Conservation (phyloP, 106 monocot genomes). For the Acanthochlamys bracteata region DNA sequence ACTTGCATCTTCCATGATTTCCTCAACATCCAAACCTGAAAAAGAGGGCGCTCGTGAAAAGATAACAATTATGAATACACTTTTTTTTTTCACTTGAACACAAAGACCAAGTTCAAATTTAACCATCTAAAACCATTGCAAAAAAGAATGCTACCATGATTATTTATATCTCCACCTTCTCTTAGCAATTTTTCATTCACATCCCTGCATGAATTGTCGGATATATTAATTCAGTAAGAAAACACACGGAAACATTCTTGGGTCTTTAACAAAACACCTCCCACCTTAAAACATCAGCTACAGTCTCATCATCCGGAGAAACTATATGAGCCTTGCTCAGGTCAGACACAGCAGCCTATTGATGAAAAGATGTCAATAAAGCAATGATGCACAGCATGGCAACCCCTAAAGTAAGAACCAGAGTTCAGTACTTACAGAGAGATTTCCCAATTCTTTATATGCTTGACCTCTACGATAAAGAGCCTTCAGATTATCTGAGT, state of each 20-base stretch:
- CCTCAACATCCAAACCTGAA: constrained; percentile 76
- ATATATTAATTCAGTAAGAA: background rate
- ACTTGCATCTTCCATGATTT: constrained; percentile 54
- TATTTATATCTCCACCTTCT: constrained; percentile 16
- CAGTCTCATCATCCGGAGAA: constrained; percentile 94
- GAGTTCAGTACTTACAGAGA: constrained; percentile 39
- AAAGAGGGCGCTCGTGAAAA: background rate
- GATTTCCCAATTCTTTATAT: constrained; percentile 78
- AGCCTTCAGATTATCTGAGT: constrained; percentile 82
- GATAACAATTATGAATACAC: too few species aligned
- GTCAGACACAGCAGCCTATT: constrained; percentile 75
- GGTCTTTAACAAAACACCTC: background rate
- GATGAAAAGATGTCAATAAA: background rate
- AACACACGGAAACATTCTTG: background rate
- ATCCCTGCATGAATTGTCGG: constrained; percentile 45
- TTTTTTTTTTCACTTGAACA: background rate
- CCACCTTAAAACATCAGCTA: constrained; percentile 68
- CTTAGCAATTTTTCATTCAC: constrained; percentile 38
- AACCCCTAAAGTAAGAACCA: background rate
- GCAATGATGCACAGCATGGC: background rate
- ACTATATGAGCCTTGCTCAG: constrained; percentile 63
- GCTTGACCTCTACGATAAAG: constrained; percentile 99
- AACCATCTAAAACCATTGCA: too few species aligned
- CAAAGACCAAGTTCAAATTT: background rate
- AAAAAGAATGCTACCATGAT: constrained; percentile 18